A percentile compares a stretch with the other conserved stretches of the same genome.
Evolutionary conservation across 2,329 filamentous ascomycete genomes (phyloP).

Genomic region (Monosporascus sp.): DNA sequence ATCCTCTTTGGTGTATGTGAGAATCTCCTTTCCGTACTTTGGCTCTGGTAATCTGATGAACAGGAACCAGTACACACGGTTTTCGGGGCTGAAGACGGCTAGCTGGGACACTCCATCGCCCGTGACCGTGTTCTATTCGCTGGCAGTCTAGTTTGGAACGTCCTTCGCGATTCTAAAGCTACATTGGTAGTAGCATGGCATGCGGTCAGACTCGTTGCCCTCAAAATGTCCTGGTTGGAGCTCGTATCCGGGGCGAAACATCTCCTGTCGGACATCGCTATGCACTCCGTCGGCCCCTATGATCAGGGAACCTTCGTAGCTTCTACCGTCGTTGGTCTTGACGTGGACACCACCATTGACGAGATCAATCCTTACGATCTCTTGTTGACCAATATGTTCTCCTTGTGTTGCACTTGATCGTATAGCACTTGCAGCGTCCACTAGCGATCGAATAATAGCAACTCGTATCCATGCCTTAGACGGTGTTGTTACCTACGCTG

Average conservation of each 20-base stretch:
- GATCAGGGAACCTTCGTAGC: slow-evolving; percentile 28
- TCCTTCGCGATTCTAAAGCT: slow-evolving; percentile 34
- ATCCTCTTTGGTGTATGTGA: slow-evolving; percentile 27
- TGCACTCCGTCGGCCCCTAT: slow-evolving; percentile 38
- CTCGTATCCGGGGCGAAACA: slow-evolving; percentile 18
- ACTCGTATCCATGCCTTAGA: slow-evolving; percentile 27
- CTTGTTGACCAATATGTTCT: slow-evolving; percentile 25
- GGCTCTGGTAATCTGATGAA: slow-evolving; percentile 25
- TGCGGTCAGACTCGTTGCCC: slow-evolving; percentile 10
- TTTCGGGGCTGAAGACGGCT: slow-evolving; percentile 24
- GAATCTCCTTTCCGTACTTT: slow-evolving; percentile 27
- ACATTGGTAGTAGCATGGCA: slow-evolving; percentile 26
- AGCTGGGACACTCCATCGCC: slow-evolving; percentile 22
- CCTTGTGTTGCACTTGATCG: slow-evolving; percentile 27
- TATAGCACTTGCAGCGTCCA: slow-evolving; percentile 29
- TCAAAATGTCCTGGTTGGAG: slow-evolving; percentile 20
- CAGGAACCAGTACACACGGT: slow-evolving; percentile 32
- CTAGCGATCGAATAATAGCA: slow-evolving; percentile 32
- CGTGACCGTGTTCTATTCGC: slow-evolving; percentile 13
- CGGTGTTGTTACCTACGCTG: not conserved
- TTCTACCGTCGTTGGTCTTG: slow-evolving; percentile 23
- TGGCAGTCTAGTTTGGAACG: slow-evolving; percentile 14
- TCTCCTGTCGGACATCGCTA: slow-evolving; percentile 30
- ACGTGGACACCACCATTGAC: slow-evolving; percentile 24
- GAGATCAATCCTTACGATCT: slow-evolving; percentile 23